These are phyloP conservation scores for Helicostylum pulchrum DNA, from an alignment of 192 early-diverging fungal genomes.

Conservation along the genomic window DNA sequence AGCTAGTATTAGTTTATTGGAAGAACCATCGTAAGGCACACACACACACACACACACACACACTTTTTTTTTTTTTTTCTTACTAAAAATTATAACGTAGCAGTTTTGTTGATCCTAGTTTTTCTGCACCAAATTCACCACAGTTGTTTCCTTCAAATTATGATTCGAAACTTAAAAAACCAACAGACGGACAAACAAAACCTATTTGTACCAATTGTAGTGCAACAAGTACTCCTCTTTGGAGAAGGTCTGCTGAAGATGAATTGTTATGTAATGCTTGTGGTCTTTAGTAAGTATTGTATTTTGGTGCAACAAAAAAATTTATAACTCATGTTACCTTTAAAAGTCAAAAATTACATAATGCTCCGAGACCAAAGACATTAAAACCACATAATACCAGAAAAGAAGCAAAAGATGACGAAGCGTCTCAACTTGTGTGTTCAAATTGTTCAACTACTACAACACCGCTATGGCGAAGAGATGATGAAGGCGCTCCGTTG, in stretches of 20 bases:
- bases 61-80: background rate
- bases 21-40: background rate
- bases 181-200: slow-evolving; percentile 8
- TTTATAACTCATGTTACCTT: background rate
- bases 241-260: slow-evolving; percentile 84
- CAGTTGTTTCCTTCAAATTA: background rate
- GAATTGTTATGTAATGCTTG: slow-evolving; percentile 95
- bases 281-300: slow-evolving; percentile 74
- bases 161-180: no score
- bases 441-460: slow-evolving; percentile 76
- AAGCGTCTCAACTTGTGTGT: slow-evolving; percentile 47
- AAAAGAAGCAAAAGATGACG: slow-evolving; percentile 46
- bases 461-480: slow-evolving; percentile 90
- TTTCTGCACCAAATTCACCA: slow-evolving; percentile 16
- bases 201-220: slow-evolving; percentile 64
- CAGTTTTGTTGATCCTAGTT: slow-evolving; percentile 7
- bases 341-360: slow-evolving; percentile 73
- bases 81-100: no score
- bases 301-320: background rate
- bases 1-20: background rate
- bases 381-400: slow-evolving; percentile 73
- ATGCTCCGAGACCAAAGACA: slow-evolving; percentile 72
- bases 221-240: slow-evolving; percentile 88
- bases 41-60: no score
- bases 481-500: slow-evolving; percentile 50